Conservation (phyloP, 805 yeast genomes). For the Schizosaccharomyces cryophilus region DNA sequence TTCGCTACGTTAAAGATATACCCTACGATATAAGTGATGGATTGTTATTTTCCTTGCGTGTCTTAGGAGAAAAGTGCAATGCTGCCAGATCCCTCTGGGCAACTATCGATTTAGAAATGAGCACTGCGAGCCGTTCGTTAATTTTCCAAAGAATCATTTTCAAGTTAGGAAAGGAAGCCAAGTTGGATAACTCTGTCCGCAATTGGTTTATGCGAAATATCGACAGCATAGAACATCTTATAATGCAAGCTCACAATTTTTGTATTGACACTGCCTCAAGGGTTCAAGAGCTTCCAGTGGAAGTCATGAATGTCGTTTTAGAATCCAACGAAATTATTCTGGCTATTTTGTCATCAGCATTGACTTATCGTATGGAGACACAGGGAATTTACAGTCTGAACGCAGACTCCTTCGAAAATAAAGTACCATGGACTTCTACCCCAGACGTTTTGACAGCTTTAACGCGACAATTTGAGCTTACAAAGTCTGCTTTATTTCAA, state of each 20-base stretch:
- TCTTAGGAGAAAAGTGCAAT: background rate
- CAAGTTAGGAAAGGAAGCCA: background rate
- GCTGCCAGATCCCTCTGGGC: background rate
- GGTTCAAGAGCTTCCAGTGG: background rate
- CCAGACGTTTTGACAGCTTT: slow-evolving; percentile 41
- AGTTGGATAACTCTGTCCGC: background rate
- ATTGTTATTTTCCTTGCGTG: background rate
- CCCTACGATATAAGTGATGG: background rate
- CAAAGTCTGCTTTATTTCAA: background rate
- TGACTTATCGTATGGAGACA: background rate
- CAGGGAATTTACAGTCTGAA: background rate
- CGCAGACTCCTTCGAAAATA: background rate
- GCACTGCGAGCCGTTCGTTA: background rate
- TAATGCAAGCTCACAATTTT: background rate
- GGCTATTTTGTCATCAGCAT: background rate
- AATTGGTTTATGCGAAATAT: background rate
- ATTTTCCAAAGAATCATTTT: background rate
- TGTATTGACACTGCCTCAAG: background rate
- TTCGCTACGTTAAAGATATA: background rate
- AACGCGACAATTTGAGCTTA: background rate
- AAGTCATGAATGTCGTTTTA: background rate
- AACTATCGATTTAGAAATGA: background rate
- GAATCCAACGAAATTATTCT: slow-evolving; percentile 1
- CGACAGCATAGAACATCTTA: background rate
- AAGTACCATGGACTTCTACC: slow-evolving; percentile 73